phyloP scores from a whole-genome alignment of 805 yeast genomes.

The Candida anglica region DNA sequence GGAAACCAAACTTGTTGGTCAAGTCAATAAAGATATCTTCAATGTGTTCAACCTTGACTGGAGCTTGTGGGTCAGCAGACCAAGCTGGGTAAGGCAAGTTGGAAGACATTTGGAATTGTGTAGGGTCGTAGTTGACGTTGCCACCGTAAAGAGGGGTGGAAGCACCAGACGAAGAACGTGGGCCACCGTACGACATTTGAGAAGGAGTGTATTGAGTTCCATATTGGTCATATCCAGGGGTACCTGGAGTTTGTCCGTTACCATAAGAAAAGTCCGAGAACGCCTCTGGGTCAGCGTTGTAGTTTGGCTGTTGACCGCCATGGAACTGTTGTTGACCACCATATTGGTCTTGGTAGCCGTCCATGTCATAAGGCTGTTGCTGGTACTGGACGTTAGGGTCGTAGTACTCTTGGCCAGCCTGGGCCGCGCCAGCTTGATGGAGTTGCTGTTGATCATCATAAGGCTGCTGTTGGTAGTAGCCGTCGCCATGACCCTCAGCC shows the following conservation, averaged over 20 bases:
- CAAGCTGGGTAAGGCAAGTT: slow-evolving; percentile 98
- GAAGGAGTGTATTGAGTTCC: slow-evolving; percentile 79
- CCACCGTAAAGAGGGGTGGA: slow-evolving; percentile 91
- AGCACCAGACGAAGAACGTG: slow-evolving; percentile 78
- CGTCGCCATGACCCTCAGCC: slow-evolving; percentile 18
- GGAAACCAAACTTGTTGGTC: slow-evolving; percentile 83
- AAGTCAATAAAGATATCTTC: slow-evolving; percentile 84
- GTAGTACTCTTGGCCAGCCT: slow-evolving; percentile 47
- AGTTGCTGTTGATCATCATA: slow-evolving; percentile 26
- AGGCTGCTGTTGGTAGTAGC: slow-evolving; percentile 31
- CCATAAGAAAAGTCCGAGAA: slow-evolving; percentile 68
- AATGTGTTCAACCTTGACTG: slow-evolving; percentile 76
- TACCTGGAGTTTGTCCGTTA: slow-evolving; percentile 43
- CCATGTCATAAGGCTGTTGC: slow-evolving; percentile 48
- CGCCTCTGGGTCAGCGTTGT: slow-evolving; percentile 54
- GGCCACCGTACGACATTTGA: slow-evolving; percentile 81
- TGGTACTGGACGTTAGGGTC: slow-evolving; percentile 44
- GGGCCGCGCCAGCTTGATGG: slow-evolving; percentile 19
- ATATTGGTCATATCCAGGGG: slow-evolving; percentile 65
- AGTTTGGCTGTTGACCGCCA: slow-evolving; percentile 41
- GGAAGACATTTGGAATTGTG: slow-evolving; percentile 62
- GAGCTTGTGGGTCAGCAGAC: slow-evolving; percentile 93
- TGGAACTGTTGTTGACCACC: slow-evolving; percentile 13
- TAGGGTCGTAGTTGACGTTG: slow-evolving; percentile 52
- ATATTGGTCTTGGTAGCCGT: slow-evolving; percentile 40